phyloP scores from a whole-genome alignment of 1,139 yeast species.

The Hemisphaericaspora xylanilytica region DNA sequence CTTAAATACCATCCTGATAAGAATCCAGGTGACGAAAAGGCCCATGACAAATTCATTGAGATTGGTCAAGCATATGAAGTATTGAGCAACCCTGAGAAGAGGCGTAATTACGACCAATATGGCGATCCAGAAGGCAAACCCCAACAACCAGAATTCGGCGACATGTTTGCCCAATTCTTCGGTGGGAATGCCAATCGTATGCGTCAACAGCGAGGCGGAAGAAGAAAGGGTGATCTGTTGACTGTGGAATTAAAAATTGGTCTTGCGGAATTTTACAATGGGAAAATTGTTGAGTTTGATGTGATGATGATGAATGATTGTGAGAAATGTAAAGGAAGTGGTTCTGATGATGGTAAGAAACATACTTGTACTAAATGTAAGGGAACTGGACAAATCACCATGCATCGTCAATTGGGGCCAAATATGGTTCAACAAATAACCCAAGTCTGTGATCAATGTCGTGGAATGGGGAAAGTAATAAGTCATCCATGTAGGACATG shows the following conservation, averaged over 20 bases:
- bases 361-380: conserved; percentile 65
- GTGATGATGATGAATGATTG: conserved; percentile 74
- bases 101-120: conserved; percentile 67
- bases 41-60: conserved; percentile 83
- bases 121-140: conserved; percentile 78
- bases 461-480: conserved; percentile 71
- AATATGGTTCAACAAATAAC: conserved; percentile 88
- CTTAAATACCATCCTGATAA: conserved; percentile 95
- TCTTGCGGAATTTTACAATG: conserved; percentile 67
- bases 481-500: conserved; percentile 66
- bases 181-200: conserved; percentile 44
- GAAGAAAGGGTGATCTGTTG: conserved; percentile 64
- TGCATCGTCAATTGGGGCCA: conserved; percentile 78
- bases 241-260: conserved; percentile 56
- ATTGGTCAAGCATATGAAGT: conserved; percentile 94
- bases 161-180: conserved; percentile 73
- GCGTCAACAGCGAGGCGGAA: conserved; percentile 26
- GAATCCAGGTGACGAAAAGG: conserved; percentile 69
- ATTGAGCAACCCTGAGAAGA: conserved; percentile 70
- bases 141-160: conserved; percentile 42
- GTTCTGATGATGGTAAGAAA: conserved; percentile 73
- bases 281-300: conserved; percentile 59
- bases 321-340: conserved; percentile 75
- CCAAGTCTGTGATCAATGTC: conserved; percentile 73
- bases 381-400: conserved; percentile 71